phyloP scores from a whole-genome alignment of 192 early-diverging fungal genomes.

The Rhizophagus clarus region DNA sequence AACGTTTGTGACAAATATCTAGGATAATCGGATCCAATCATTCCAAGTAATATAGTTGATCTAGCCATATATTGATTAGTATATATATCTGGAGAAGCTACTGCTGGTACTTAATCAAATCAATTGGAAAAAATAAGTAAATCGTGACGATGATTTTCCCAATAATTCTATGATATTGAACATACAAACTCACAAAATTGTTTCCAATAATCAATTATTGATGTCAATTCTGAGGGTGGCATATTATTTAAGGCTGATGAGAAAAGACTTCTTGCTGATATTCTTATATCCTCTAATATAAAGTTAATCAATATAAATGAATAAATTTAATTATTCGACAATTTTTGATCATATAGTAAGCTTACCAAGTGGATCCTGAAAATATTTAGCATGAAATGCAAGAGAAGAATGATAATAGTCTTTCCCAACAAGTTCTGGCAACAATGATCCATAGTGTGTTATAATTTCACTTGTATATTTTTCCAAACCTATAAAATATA shows the following conservation, averaged over 20 bases:
- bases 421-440: conserved; percentile 52
- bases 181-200: conserved; percentile 54
- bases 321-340: neutral
- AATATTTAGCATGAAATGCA: conserved; percentile 75
- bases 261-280: conserved; percentile 65
- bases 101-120: conserved; percentile 50
- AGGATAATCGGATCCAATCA: conserved; percentile 69
- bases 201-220: conserved; percentile 70
- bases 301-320: conserved; percentile 13
- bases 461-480: conserved; percentile 46
- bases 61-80: conserved; percentile 55
- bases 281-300: conserved; percentile 62
- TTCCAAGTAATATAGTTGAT: conserved; percentile 74
- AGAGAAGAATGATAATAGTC: conserved; percentile 65
- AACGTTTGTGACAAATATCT: conserved; percentile 48
- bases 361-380: conserved; percentile 79
- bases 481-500: conserved; percentile 44
- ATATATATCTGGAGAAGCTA: conserved; percentile 39
- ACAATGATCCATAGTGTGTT: conserved; percentile 50
- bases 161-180: neutral
- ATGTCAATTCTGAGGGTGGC: conserved; percentile 47
- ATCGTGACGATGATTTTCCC: neutral
- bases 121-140: conserved; percentile 20
- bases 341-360: neutral
- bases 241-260: conserved; percentile 53